Evolutionary conservation across 2,329 filamentous ascomycete genomes (phyloP).

Genomic region (Beauveria caledonica): DNA sequence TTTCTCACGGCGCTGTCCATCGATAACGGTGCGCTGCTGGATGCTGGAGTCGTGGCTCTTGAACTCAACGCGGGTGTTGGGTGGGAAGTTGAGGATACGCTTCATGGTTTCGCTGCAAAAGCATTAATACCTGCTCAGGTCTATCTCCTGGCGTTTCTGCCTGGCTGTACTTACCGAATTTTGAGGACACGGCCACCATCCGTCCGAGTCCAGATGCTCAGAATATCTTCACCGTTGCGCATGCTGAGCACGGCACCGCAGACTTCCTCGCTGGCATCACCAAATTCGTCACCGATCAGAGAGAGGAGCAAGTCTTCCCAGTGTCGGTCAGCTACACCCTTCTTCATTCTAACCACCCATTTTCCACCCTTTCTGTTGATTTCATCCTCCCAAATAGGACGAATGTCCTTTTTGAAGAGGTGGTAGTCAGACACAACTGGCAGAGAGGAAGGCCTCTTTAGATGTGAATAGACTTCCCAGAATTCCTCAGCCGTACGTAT

Average conservation of each 20-base stretch:
- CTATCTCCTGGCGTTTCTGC: background rate
- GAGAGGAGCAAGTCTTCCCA: slow-evolving; percentile 93
- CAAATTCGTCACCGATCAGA: slow-evolving; percentile 89
- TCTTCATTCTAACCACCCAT: slow-evolving; percentile 95
- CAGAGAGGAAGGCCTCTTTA: slow-evolving; percentile 80
- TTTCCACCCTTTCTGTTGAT: slow-evolving; percentile 95
- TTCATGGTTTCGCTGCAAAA: slow-evolving; percentile 78
- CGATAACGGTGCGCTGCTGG: slow-evolving; percentile 79
- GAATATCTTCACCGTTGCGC: slow-evolving; percentile 88
- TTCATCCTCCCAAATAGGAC: slow-evolving; percentile 97
- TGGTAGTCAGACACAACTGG: slow-evolving; percentile 96
- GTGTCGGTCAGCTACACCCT: slow-evolving; percentile 91
- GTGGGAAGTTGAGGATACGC: slow-evolving; percentile 74
- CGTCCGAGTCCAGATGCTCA: slow-evolving; percentile 95
- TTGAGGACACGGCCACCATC: slow-evolving; percentile 91
- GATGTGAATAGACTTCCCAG: slow-evolving; percentile 78
- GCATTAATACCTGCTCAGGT: background rate
- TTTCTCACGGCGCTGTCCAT: slow-evolving; percentile 87
- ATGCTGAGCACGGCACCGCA: slow-evolving; percentile 93
- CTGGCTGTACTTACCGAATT: slow-evolving; percentile 61
- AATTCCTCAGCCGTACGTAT: slow-evolving; percentile 84
- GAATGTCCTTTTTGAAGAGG: slow-evolving; percentile 92
- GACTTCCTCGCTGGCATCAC: slow-evolving; percentile 85
- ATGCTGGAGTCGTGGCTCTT: slow-evolving; percentile 96
- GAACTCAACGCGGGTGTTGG: slow-evolving; percentile 87